Conservation (phyloP, 768 basidiomycete species). For the Pisolithus microcarpus region DNA sequence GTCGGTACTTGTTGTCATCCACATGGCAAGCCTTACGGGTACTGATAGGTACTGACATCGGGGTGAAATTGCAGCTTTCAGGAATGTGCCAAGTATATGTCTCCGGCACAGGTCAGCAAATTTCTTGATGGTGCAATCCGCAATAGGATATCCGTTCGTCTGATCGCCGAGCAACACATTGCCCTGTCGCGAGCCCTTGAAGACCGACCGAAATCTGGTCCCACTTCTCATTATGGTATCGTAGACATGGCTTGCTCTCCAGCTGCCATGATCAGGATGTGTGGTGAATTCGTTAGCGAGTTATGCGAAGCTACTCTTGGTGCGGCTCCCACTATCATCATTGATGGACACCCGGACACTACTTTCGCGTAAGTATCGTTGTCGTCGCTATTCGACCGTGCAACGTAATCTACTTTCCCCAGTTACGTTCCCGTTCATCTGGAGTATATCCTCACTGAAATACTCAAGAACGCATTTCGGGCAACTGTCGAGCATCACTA, state of each 20-base stretch:
- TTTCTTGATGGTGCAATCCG: conserved; percentile 83
- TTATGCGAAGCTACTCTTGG: conserved; percentile 83
- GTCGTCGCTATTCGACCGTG: conserved; percentile 2
- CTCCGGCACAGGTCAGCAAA: conserved; percentile 65
- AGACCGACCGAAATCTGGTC: conserved; percentile 24
- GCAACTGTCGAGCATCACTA: conserved; percentile 77
- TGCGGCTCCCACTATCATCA: conserved; percentile 52
- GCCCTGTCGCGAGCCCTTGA: conserved; percentile 66
- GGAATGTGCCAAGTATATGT: conserved; percentile 79
- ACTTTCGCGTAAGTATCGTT: conserved; percentile 64
- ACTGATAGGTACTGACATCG: background rate
- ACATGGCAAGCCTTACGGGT: background rate
- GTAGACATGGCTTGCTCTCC: conserved; percentile 72
- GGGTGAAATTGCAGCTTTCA: conserved; percentile 52
- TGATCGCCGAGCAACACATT: conserved; percentile 90
- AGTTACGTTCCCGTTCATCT: conserved; percentile 87
- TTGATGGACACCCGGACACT: conserved; percentile 65
- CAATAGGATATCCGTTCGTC: conserved; percentile 78
- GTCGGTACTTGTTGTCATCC: conserved; percentile 30
- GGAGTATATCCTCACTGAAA: conserved; percentile 86
- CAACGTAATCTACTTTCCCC: conserved; percentile 5
- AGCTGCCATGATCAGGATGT: conserved; percentile 65
- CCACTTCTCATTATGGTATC: conserved; percentile 53
- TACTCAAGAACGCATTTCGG: conserved; percentile 86
- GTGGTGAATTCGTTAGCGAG: conserved; percentile 76